Evolutionary conservation across 164 flowering plant genomes (phyloP), one percentile per base, ranked within the genome.

Genomic region (Magnolia changhungtana): DNA sequence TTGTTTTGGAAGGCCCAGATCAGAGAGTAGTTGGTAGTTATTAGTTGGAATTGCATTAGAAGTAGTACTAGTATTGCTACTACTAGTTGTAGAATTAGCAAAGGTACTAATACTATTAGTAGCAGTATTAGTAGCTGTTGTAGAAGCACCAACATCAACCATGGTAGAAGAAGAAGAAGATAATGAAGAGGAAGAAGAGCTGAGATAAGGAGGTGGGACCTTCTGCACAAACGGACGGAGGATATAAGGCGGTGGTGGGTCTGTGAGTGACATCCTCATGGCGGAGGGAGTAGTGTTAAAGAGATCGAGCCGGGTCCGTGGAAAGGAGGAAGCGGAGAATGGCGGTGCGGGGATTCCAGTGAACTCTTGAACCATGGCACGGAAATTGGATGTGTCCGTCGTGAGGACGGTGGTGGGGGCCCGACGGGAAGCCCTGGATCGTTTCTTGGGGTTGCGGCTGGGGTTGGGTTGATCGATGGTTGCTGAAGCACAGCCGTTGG

Each of bases 351-450:
- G 92, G 66, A 91, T 88, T 0, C 96, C 96, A 0, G 96, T 91
- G 81, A 88, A 91, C 67, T 91, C 94, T 66, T 91, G 96, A 70
- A 91, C 96, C 96, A 91, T 91, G 61, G 90, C 89, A 61, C 96
- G 80, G 75, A 91, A 91, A 77, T 91, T 91, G 2, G 92, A 76
- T 0, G 94, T 89, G 84, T 91, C 94, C 58, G 96, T 91, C 64
- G 91, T 88, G 67, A 91, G 89, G 71, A 91, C 91, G 0, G 96
- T 91, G 29, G 96, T 91, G 87, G 96, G 96, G 5, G 96, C 92
- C 3, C 92, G 73, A 69, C 94, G 74, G 5, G 96, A 89, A 9
- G 94, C 94, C 76, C 96, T 74, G 5, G 91, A 89, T 63, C 92
- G 77, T 82, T 92, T 92, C 84, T 86, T 89, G 1, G 94, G 75